Evolutionary conservation across 2,329 filamentous ascomycete genomes (phyloP).

Genomic region (Trichophyton mentagrophytes): DNA sequence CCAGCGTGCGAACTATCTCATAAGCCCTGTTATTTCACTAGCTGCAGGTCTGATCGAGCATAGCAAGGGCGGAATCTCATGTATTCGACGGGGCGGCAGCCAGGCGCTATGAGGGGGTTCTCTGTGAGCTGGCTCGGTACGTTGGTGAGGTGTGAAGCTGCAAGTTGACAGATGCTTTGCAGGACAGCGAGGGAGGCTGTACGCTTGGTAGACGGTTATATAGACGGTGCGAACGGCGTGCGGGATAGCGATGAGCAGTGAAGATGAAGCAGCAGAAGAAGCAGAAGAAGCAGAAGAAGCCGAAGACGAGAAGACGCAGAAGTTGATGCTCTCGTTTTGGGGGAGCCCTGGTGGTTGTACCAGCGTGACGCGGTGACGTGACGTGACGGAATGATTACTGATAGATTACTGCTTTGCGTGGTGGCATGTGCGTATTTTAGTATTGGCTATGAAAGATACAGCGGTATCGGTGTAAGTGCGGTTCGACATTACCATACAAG

Average conservation of each 20-base stretch:
- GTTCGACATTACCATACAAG: neutral
- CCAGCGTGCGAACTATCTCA: neutral
- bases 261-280: neutral
- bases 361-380: neutral
- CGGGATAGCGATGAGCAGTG: too few species aligned
- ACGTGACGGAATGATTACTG: neutral
- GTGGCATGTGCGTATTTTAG: neutral
- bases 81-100: neutral
- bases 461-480: slow-evolving; percentile 1
- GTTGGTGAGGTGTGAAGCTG: neutral
- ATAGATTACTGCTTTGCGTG: neutral
- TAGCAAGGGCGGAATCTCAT: neutral
- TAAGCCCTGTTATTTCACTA: neutral
- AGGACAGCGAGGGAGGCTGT: neutral
- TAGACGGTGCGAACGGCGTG: too few species aligned
- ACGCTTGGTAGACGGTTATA: neutral
- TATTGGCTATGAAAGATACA: neutral
- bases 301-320: neutral
- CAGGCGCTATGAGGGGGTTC: neutral
- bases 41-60: neutral
- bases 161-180: neutral
- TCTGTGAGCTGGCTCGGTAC: neutral
- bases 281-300: neutral
- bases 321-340: neutral
- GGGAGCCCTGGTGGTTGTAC: neutral